Evolutionary conservation across 1,139 yeast genomes (phyloP).

Genomic region (Dujonia santamariae): DNA sequence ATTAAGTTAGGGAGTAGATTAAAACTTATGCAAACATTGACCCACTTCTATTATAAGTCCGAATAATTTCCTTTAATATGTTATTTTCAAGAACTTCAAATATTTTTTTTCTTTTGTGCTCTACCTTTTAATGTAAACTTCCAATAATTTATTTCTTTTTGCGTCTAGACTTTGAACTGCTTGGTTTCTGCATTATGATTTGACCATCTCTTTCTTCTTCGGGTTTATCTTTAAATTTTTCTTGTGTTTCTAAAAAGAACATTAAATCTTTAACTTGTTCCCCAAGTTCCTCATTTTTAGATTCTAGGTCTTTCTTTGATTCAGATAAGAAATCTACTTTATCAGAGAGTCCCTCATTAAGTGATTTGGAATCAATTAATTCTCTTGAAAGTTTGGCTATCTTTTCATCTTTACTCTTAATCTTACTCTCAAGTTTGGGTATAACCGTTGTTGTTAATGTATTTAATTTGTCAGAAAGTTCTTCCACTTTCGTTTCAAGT

Average conservation of each 20-base stretch:
- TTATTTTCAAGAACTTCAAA: not conserved
- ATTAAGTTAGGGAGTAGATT: too few species aligned
- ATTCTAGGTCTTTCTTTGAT: conserved; percentile 29
- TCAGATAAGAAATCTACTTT: conserved; percentile 51
- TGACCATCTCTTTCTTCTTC: conserved; percentile 74
- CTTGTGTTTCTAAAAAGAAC: conserved; percentile 76
- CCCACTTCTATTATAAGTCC: not conserved
- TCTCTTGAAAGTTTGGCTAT: conserved; percentile 27
- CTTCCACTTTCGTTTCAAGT: conserved; percentile 33
- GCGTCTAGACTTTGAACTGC: conserved; percentile 15
- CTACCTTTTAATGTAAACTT: too few species aligned
- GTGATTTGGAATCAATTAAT: conserved; percentile 31
- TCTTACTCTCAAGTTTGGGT: conserved; percentile 33
- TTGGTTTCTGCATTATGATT: conserved; percentile 38
- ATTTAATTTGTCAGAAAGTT: conserved; percentile 21
- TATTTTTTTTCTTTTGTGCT: not conserved
- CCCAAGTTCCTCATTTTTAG: conserved; percentile 48
- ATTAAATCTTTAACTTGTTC: conserved; percentile 79
- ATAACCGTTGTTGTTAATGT: conserved; percentile 24
- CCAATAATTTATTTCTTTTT: conserved; percentile 14
- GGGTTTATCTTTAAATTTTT: conserved; percentile 65
- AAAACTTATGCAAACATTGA: too few species aligned
- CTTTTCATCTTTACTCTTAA: conserved; percentile 30
- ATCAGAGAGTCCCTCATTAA: conserved; percentile 55
- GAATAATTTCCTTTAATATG: not conserved